Evolutionary conservation across 2,329 filamentous ascomycete genomes (phyloP), one percentile per base, ranked within the genome.

Genomic region (Mycosphaerelloides madeirae): DNA sequence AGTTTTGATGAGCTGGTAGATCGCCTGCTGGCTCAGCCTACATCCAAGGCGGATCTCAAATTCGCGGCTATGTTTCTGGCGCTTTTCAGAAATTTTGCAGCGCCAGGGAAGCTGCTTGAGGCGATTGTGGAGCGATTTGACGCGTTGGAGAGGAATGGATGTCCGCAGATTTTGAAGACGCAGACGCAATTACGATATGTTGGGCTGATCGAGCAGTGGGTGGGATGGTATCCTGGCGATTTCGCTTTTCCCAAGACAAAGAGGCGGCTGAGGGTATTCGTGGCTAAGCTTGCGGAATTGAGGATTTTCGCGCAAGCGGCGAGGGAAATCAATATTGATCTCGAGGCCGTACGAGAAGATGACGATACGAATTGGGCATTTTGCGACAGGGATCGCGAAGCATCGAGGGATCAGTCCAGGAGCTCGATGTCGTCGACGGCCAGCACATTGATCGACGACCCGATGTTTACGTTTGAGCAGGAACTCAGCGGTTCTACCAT

Each of bases 281-380:
- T 95, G 29, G 69, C 73, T 14, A 78, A 83, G 31, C 71, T 97
- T n/a, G 78, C 86, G 16, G 78, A 77, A 4, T 85, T 87, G 52
- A 83, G 87, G 8, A 85, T 94, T 39, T 95, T 94, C 65, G 81
- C 86, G 15, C 82, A 87, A 14, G 87, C 90, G 3, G 86, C 88
- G 3, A 84, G 87, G 55, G 88, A 96, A 61, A 93, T 98, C 69
- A 78, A 81, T 15, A 76, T 78, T n/a, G 83, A 86, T 56, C 72
- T 97, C 13, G 85, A 90, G 35, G 74, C 77, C 38, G 83, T 89
- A 1, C 73, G 80, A 5, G 86, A 95, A 58, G 90, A 97, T 61
- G 93, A 97, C 59, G 91, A 98, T 62, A 85, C 85, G 0, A 83
- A 85, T 11, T 98, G 93, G 93, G 88, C 86, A n/a, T 86, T 83